A percentile compares a stretch with the other conserved stretches of the same genome.
Conservation (phyloP, 2,329 filamentous ascomycete genomes). For the Cadophora luteo-olivacea region DNA sequence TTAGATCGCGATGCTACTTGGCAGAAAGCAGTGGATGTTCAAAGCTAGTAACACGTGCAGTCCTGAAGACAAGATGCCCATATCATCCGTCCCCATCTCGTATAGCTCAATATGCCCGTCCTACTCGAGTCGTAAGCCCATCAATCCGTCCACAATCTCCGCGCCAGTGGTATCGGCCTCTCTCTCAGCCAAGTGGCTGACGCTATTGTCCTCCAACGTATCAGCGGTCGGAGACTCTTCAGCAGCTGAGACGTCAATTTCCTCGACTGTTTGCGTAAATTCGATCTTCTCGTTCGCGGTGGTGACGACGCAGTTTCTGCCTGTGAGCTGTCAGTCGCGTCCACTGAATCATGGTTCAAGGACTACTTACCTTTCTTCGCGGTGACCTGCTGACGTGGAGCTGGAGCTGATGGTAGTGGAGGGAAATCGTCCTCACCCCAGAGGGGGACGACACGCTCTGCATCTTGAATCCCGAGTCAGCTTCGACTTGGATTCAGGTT, state of each 20-base stretch:
- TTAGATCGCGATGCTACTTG: background rate
- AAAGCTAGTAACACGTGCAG: background rate
- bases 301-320: too few species aligned
- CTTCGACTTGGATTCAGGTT: too few species aligned
- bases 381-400: too few species aligned
- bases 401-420: too few species aligned
- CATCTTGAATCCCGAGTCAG: too few species aligned
- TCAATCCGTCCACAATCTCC: background rate
- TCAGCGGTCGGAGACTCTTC: background rate
- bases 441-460: too few species aligned
- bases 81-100: background rate
- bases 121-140: background rate
- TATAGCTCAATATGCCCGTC: background rate
- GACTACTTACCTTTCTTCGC: too few species aligned
- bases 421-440: too few species aligned
- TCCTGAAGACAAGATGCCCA: background rate
- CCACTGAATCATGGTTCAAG: too few species aligned
- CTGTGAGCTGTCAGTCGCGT: too few species aligned
- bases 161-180: background rate
- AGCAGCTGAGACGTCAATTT: background rate
- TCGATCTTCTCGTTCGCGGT: background rate
- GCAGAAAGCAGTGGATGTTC: background rate
- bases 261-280: background rate
- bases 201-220: background rate
- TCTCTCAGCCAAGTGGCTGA: background rate